Percentiles rank a stretch among this genome's conserved stretches.
These are phyloP conservation scores for Fraxinus baroniana DNA, from an alignment of 305 asterid species.

Conservation along the genomic window DNA sequence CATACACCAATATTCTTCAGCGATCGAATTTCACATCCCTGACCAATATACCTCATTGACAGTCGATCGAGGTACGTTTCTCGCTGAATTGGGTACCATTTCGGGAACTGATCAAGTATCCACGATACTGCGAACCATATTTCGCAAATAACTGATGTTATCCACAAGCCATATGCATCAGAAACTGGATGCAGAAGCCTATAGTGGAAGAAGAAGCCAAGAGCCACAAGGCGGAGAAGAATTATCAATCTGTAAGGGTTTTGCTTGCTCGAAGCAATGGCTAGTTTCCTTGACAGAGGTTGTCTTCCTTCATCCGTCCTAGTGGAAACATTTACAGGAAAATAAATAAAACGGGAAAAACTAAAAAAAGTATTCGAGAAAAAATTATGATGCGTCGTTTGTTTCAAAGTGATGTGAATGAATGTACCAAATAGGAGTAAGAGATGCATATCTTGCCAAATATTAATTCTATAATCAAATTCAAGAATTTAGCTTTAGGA, in stretches of 20 bases:
- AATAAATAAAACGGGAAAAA: neutral
- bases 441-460: neutral
- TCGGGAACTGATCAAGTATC: constrained; percentile 91
- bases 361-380: neutral
- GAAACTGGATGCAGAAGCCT: constrained; percentile 76
- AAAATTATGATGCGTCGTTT: neutral
- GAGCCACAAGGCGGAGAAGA: neutral
- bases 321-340: neutral
- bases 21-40: neutral
- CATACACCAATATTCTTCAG: neutral
- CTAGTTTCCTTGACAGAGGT: constrained; percentile 18
- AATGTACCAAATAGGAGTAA: neutral
- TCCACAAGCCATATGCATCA: constrained; percentile 77
- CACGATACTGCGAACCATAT: constrained; percentile 91
- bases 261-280: constrained; percentile 16
- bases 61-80: constrained; percentile 90
- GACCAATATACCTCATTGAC: constrained; percentile 65
- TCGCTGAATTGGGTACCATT: constrained; percentile 77
- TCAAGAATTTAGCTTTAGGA: neutral
- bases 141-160: constrained; percentile 85
- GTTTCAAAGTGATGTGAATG: neutral
- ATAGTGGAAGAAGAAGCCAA: constrained; percentile 70
- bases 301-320: constrained; percentile 23
- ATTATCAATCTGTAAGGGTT: constrained; percentile 19
- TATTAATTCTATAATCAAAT: neutral